Percentiles rank a stretch among this genome's conserved stretches.
Conservation (phyloP, 225 moss, liverwort and hornwort species). For the Bryoerythrophyllum caledonicum region DNA sequence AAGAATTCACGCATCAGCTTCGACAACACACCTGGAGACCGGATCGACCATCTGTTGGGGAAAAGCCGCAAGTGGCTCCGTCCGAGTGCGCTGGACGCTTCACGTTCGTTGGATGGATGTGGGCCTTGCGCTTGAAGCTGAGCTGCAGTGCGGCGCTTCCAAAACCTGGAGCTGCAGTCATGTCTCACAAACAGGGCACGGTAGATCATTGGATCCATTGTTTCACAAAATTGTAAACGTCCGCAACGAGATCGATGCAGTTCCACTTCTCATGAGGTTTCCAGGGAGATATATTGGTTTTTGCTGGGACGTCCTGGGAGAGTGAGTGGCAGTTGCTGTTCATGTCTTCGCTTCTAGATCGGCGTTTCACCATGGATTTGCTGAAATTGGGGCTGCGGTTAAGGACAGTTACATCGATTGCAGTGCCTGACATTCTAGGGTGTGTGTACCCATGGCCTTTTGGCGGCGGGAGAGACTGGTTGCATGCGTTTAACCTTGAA, state of each 20-base stretch:
- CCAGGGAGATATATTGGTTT: background rate
- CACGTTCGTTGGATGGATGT: conserved; percentile 38
- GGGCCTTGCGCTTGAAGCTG: conserved; percentile 2
- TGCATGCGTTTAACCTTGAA: background rate
- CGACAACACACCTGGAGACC: background rate
- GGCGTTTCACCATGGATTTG: background rate
- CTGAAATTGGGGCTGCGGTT: background rate
- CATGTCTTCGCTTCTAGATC: background rate
- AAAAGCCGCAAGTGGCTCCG: conserved; percentile 27
- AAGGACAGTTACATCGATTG: background rate
- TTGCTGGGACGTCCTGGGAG: too few relatives aligned
- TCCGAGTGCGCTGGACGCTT: conserved; percentile 22
- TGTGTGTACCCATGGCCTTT: background rate
- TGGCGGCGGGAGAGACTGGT: background rate
- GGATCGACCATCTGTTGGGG: background rate
- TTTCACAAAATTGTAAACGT: too few relatives aligned
- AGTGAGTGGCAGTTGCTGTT: conserved; percentile 31
- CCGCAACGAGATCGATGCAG: conserved; percentile 9
- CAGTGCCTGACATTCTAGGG: conserved; percentile 17
- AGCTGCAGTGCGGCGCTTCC: background rate
- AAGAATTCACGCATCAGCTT: background rate
- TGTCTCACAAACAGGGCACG: background rate
- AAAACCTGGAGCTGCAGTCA: background rate
- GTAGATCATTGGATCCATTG: background rate
- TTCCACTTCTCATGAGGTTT: conserved; percentile 8